phyloP scores from a whole-genome alignment of 495 filamentous ascomycete genomes.

The Lasiosphaeria miniovina region DNA sequence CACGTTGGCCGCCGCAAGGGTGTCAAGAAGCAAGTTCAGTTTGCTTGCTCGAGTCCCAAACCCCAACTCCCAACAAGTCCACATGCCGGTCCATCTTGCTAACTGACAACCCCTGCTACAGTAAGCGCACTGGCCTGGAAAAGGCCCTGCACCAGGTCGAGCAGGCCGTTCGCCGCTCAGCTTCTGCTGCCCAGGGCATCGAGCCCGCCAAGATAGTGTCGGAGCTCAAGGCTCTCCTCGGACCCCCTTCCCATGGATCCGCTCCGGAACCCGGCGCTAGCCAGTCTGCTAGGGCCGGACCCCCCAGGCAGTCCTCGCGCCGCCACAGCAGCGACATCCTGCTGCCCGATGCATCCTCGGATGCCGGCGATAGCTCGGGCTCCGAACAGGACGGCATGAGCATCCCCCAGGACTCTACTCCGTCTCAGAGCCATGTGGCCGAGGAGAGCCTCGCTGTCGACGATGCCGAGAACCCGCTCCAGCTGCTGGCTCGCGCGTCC shows the following conservation, averaged over 20 bases:
- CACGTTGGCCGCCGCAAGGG: constrained; percentile 70
- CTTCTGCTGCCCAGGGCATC: constrained; percentile 42
- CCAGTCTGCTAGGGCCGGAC: constrained; percentile 9
- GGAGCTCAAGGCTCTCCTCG: constrained; percentile 55
- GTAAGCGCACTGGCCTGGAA: constrained; percentile 69
- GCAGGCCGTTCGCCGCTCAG: constrained; percentile 64
- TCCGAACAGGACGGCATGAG: constrained; percentile 34
- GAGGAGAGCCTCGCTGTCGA: constrained; percentile 55
- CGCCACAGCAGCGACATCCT: constrained; percentile 19
- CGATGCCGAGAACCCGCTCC: constrained; percentile 71
- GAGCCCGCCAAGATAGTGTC: constrained; percentile 55
- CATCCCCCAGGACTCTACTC: constrained; percentile 27
- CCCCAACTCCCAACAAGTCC: not conserved
- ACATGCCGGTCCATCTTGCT: constrained; percentile 13
- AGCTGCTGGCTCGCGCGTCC: constrained; percentile 66
- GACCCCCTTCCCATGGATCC: constrained; percentile 21
- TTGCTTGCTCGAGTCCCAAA: not conserved
- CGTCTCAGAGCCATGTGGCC: constrained; percentile 29
- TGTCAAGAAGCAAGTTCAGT: constrained; percentile 63
- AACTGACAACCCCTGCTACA: constrained; percentile 25
- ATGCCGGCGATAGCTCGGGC: constrained; percentile 29
- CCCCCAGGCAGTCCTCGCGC: constrained; percentile 7
- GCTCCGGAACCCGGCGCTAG: constrained; percentile 4
- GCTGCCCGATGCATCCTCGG: constrained; percentile 30
- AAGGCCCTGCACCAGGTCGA: constrained; percentile 73